A percentile compares a stretch with the other conserved stretches of the same genome.
phyloP scores from a whole-genome alignment of 192 early-diverging fungal species.

The Mortierella alpina region DNA sequence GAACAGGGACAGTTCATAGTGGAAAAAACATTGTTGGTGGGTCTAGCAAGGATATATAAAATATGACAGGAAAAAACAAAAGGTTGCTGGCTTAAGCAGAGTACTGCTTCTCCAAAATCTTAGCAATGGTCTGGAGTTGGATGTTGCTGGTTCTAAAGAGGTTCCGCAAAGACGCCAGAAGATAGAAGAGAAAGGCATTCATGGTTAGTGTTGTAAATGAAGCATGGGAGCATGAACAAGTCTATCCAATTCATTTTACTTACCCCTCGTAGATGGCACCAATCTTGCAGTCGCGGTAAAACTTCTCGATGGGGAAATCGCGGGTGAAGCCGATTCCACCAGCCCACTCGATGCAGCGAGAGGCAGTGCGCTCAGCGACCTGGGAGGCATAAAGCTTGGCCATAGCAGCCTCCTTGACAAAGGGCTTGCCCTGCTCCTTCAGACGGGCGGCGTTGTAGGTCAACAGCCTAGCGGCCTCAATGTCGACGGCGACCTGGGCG shows the following conservation, averaged over 20 bases:
- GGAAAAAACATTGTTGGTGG: no score
- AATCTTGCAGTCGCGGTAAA: conserved; percentile 96
- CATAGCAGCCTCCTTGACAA: conserved; percentile 98
- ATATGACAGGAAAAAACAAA: background rate
- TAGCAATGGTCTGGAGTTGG: conserved; percentile 93
- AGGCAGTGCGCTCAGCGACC: conserved; percentile 90
- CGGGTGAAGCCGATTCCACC: conserved; percentile 98
- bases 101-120: conserved; percentile 59
- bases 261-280: conserved; percentile 94
- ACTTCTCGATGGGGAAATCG: conserved; percentile 92
- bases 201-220: no score
- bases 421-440: conserved; percentile 91
- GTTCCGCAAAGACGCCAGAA: background rate
- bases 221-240: background rate
- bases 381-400: conserved; percentile 96
- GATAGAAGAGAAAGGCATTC: conserved; percentile 2
- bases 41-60: conserved; percentile 9
- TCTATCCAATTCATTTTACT: background rate
- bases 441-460: conserved; percentile 97
- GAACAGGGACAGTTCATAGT: no score
- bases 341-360: conserved; percentile 95
- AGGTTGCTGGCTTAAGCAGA: conserved; percentile 20
- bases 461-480: conserved; percentile 95
- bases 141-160: conserved; percentile 86
- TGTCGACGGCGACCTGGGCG: conserved; percentile 87